Percentiles rank a stretch among this genome's conserved stretches.
Conservation (phyloP, 257 asterid genomes). For the Solanum paucissectum region DNA sequence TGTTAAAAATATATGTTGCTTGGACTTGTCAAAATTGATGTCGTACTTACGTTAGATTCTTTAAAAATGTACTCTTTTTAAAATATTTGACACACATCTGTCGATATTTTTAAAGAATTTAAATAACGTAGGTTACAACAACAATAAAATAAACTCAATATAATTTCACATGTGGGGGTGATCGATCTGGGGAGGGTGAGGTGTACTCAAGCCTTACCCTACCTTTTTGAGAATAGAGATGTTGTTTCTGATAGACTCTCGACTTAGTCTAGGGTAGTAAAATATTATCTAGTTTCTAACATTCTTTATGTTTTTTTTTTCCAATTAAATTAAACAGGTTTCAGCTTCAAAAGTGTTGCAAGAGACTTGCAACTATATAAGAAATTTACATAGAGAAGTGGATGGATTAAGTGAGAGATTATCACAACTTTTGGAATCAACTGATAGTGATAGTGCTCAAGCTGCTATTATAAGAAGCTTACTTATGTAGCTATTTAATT, state of each 20-base stretch:
- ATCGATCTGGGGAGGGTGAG: neutral
- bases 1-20: neutral
- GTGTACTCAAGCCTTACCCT: too few species aligned
- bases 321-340: constrained; percentile 27
- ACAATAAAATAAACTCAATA: too few species aligned
- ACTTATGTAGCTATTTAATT: constrained; percentile 30
- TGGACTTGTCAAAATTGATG: too few species aligned
- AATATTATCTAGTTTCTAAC: neutral
- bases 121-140: too few species aligned
- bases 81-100: fast-evolving
- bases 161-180: neutral
- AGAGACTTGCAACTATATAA: constrained; percentile 90
- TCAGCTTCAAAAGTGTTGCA: constrained; percentile 91
- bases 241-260: neutral
- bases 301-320: neutral
- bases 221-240: neutral
- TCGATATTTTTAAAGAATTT: too few species aligned
- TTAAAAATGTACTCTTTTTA: too few species aligned
- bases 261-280: neutral
- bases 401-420: constrained; percentile 77
- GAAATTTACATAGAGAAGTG: constrained; percentile 80
- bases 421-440: constrained; percentile 67
- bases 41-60: too few species aligned
- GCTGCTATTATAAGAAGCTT: constrained; percentile 93
- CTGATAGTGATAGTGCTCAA: constrained; percentile 71